Evolutionary conservation across 345 rosid genomes (phyloP), one percentile per base, ranked within the genome.

Genomic region (Rubroshorea leprosula): DNA sequence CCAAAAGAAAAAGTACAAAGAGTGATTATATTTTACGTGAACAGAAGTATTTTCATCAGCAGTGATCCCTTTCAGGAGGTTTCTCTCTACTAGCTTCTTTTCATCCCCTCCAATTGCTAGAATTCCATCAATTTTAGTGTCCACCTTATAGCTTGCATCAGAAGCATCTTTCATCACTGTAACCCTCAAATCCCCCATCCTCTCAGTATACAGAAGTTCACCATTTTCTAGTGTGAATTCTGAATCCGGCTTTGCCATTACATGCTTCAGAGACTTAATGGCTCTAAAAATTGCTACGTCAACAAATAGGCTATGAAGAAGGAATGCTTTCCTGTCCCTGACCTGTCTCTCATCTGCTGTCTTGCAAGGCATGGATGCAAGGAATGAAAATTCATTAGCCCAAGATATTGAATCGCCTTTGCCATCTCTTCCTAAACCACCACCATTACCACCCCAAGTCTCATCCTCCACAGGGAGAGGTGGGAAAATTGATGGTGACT

Each of bases 41-140:
- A 96, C 92, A 69, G 96, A 96, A 22, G 97, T 89, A 58, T 89
- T 89, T 68, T 93, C 99, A 64, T 93, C 95, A 51, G 99, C 99
- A 48, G 99, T 85, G 50, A 93, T 84, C 72, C 99, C 99, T 78
- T 93, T 93, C 69, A 93, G 81, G 54, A 89, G 75, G 74, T 93
- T 93, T 56, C 96, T 76, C 73, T 82, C 83, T 50, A 83, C 65
- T 65, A 89, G 68, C 69, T 82, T 77, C 67, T 62, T 76, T 67
- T 73, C 73, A 68, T 75, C 87, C 60, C 78, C 58, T 60, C 90
- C 84, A 59, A 80, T 75, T 57, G 84, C 87, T 47, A 78, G 87
- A 63, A 72, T 70, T 64, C 97, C 96, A 71, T 93, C 97, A 23
- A 93, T 85, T 81, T 93, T 93, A 22, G 94, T 93, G 68, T 89